Conservation (phyloP, 345 rosid genomes). For the Euclidium syriacum region DNA sequence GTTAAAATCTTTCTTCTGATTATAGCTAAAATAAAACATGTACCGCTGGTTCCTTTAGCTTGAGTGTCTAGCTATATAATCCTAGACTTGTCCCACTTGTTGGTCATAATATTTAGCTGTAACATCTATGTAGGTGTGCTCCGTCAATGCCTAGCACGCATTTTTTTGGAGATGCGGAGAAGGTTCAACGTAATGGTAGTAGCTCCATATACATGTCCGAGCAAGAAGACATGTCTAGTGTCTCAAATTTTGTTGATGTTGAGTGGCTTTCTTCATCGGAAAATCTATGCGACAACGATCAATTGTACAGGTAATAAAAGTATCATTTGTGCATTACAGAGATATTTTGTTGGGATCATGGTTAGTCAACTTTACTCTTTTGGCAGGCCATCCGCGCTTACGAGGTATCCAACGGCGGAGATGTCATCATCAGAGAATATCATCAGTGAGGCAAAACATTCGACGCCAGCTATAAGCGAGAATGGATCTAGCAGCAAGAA, state of each 20-base stretch:
- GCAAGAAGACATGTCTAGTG: constrained; percentile 56
- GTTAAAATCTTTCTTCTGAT: constrained; percentile 7
- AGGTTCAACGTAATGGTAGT: constrained; percentile 44
- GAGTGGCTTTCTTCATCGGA: constrained; percentile 95
- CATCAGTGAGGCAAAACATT: constrained; percentile 52
- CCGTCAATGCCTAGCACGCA: constrained; percentile 72
- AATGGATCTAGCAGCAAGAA: constrained; percentile 64
- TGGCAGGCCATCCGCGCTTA: constrained; percentile 60
- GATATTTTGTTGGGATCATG: not conserved
- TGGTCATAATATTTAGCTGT: constrained; percentile 3
- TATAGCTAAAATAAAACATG: not conserved
- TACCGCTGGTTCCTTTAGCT: not conserved
- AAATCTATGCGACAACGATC: constrained; percentile 85
- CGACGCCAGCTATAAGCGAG: constrained; percentile 59
- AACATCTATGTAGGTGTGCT: constrained; percentile 46
- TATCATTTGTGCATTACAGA: not conserved
- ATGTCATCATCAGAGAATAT: constrained; percentile 74
- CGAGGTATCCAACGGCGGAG: constrained; percentile 49
- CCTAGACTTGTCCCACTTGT: not conserved
- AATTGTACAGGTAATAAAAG: constrained; percentile 62
- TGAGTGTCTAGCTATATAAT: not conserved
- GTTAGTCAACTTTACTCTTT: not conserved
- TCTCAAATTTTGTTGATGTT: constrained; percentile 87
- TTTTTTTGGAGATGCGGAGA: constrained; percentile 67
- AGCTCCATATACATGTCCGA: constrained; percentile 56